A percentile compares a stretch with the other conserved stretches of the same genome.
Conservation (phyloP, 2,329 filamentous ascomycete species). For the Drechslera avenae region DNA sequence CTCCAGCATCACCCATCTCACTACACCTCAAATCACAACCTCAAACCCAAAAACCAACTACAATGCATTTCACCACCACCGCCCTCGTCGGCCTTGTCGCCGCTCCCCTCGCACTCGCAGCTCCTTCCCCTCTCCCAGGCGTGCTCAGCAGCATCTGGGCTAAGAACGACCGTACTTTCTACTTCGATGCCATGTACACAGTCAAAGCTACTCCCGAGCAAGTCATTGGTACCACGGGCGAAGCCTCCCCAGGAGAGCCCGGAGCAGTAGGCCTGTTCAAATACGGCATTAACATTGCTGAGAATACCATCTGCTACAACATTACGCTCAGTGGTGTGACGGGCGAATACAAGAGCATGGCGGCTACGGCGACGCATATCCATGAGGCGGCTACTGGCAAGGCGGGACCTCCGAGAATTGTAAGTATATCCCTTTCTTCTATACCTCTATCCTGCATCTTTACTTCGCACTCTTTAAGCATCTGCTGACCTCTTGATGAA, state of each 20-base stretch:
- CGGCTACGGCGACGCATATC: constrained; percentile 61
- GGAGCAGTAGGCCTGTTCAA: constrained; percentile 58
- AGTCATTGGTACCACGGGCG: constrained; percentile 53
- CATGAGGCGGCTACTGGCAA: constrained; percentile 56
- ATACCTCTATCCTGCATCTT: too few species aligned
- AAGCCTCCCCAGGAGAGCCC: constrained; percentile 49
- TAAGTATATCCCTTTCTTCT: constrained; percentile 21
- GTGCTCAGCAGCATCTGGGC: constrained; percentile 29
- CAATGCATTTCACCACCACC: constrained; percentile 32
- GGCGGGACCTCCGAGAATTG: constrained; percentile 58
- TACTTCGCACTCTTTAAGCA: too few species aligned
- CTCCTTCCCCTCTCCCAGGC: constrained; percentile 11
- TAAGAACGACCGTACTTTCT: constrained; percentile 36
- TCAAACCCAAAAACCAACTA: background rate
- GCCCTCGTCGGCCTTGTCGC: constrained; percentile 26
- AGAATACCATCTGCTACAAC: constrained; percentile 56
- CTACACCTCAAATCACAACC: background rate
- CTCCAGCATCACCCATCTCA: constrained; percentile 10
- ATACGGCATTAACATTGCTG: constrained; percentile 58
- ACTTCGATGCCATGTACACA: constrained; percentile 58
- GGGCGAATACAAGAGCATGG: constrained; percentile 58
- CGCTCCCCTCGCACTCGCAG: constrained; percentile 27
- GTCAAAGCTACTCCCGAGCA: constrained; percentile 57
- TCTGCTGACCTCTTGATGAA: background rate
- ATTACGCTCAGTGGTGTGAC: constrained; percentile 58